Evolutionary conservation across 176 grass and related monocot species (phyloP).

Genomic region (Thinopyrum elongatum): DNA sequence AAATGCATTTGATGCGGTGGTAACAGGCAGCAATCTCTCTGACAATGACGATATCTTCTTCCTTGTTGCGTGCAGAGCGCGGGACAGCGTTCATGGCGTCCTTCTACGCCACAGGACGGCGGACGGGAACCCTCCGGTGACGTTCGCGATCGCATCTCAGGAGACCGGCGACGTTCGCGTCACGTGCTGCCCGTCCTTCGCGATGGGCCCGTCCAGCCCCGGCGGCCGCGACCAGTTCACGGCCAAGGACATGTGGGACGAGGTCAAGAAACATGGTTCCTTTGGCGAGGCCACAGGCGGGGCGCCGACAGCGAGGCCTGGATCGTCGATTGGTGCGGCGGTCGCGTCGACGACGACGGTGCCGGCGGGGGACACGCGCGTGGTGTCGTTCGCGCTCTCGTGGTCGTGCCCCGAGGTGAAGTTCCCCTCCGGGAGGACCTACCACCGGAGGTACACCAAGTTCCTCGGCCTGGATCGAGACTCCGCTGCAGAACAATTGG

Average conservation of each 20-base stretch:
- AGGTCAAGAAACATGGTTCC: conserved; percentile 57
- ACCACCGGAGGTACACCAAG: conserved; percentile 66
- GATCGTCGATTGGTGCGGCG: conserved; percentile 65
- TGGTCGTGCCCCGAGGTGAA: conserved; percentile 67
- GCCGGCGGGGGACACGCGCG: conserved; percentile 35
- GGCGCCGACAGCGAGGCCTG: conserved; percentile 13
- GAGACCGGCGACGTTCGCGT: conserved; percentile 55
- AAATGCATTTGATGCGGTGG: neutral
- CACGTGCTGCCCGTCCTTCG: conserved; percentile 53
- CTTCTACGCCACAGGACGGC: conserved; percentile 64
- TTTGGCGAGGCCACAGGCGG: conserved; percentile 34
- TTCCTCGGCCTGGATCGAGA: conserved; percentile 61
- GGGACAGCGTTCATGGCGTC: conserved; percentile 59
- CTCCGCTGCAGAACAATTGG: conserved; percentile 43
- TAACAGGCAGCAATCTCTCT: neutral
- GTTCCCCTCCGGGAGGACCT: conserved; percentile 55
- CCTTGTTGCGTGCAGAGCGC: conserved; percentile 17
- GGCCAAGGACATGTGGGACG: conserved; percentile 56
- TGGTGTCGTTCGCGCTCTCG: conserved; percentile 62
- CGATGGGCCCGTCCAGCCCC: conserved; percentile 41
- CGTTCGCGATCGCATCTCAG: conserved; percentile 60
- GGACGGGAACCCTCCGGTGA: conserved; percentile 41
- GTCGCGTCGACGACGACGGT: conserved; percentile 47
- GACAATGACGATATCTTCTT: neutral
- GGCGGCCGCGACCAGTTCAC: conserved; percentile 29